Evolutionary conservation across 2,329 filamentous ascomycete genomes (phyloP).

Genomic region (Cryphonectria naterciae): DNA sequence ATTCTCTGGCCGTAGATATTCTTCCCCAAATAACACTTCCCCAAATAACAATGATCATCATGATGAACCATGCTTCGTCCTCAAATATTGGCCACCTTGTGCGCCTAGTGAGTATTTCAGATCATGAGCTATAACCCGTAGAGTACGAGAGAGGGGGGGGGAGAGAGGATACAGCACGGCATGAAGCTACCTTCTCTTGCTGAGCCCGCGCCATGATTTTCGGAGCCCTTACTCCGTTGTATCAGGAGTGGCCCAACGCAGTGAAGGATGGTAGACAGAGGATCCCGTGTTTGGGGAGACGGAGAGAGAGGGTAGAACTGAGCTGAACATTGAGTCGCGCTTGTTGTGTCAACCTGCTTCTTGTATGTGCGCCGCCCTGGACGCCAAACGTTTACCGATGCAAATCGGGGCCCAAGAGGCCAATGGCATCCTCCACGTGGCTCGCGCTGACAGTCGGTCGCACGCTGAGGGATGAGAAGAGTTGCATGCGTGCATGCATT

Average conservation of each 20-base stretch:
- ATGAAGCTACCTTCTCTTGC: background rate
- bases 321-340: background rate
- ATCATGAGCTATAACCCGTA: background rate
- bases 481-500: background rate
- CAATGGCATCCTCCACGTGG: background rate
- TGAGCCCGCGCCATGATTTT: background rate
- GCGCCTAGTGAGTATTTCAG: background rate
- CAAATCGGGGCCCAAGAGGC: background rate
- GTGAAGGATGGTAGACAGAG: background rate
- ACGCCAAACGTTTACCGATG: background rate
- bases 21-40: background rate
- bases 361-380: background rate
- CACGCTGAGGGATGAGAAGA: background rate
- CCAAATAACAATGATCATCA: background rate
- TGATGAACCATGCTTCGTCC: background rate
- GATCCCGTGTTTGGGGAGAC: background rate
- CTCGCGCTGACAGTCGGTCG: background rate
- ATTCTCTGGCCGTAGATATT: background rate
- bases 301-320: background rate
- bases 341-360: background rate
- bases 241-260: background rate
- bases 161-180: background rate
- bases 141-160: background rate
- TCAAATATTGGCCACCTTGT: background rate
- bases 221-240: background rate